These are phyloP conservation scores for Graphiopsis chlorocephala DNA, from an alignment of 2,329 filamentous ascomycete genomes.

Conservation along the genomic window DNA sequence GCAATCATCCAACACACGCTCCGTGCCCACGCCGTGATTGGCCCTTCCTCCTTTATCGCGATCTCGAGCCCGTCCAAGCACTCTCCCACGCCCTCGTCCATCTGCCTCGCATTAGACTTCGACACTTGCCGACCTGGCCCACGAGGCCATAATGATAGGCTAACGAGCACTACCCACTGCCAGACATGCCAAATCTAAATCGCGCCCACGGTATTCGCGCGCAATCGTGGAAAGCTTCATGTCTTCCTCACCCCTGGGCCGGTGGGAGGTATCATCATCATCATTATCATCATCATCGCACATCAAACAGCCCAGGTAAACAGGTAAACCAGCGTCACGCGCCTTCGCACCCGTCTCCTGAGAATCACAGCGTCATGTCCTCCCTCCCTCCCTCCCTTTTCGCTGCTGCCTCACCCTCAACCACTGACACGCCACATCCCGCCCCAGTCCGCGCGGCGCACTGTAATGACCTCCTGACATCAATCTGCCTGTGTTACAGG, in stretches of 20 bases:
- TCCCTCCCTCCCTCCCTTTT: not conserved
- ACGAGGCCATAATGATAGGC: constrained; percentile 10
- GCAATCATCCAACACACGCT: not conserved
- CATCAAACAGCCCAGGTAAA: not conserved
- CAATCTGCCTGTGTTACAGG: not conserved
- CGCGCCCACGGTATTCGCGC: constrained; percentile 8
- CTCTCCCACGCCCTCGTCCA: not conserved
- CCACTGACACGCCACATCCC: constrained; percentile 9
- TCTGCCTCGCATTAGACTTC: constrained; percentile 1
- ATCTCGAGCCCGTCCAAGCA: not conserved
- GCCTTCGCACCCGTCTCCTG: not conserved
- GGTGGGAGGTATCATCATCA: too few species aligned
- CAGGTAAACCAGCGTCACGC: not conserved
- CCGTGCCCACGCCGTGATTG: not conserved
- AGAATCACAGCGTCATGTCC: constrained; percentile 9
- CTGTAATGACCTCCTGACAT: constrained; percentile 7
- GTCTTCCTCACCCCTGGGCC: not conserved
- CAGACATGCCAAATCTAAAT: not conserved
- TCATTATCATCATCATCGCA: not conserved
- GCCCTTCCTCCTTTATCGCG: not conserved
- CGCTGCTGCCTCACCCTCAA: not conserved
- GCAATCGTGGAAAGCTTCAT: not conserved
- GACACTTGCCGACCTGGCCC: not conserved
- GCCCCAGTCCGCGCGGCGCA: constrained; percentile 10
- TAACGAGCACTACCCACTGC: constrained; percentile 1